Evolutionary conservation across 768 basidiomycete species (phyloP).

Genomic region (Tubosaeta brunneosetosa): DNA sequence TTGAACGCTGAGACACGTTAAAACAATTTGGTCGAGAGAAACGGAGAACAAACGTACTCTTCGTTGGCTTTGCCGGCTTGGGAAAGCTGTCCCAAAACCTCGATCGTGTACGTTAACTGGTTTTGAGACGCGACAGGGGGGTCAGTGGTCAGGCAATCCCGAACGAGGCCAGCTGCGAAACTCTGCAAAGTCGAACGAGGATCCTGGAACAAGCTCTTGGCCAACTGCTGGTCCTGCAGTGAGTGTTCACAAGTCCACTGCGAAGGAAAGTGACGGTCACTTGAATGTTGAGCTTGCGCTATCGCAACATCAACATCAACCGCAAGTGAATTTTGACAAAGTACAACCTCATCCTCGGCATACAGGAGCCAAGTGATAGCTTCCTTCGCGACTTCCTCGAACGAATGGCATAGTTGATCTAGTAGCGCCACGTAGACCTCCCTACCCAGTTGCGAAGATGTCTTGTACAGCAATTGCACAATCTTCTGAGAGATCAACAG

Average conservation of each 20-base stretch:
- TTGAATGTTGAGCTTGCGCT: constrained; percentile 96
- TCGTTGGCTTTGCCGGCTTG: constrained; percentile 78
- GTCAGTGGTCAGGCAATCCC: constrained; percentile 80
- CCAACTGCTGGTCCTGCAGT: constrained; percentile 86
- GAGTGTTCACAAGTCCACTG: constrained; percentile 73
- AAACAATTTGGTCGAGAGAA: neutral
- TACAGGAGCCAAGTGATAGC: constrained; percentile 95
- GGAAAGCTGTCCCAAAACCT: constrained; percentile 70
- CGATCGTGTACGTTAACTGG: constrained; percentile 77
- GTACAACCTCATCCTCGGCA: constrained; percentile 87
- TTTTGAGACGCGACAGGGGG: constrained; percentile 74
- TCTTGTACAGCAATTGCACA: constrained; percentile 92
- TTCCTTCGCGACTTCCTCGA: constrained; percentile 92
- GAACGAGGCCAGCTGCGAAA: constrained; percentile 79
- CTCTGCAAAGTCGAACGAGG: constrained; percentile 71
- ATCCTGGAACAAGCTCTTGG: constrained; percentile 76
- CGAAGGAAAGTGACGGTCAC: constrained; percentile 88
- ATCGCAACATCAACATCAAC: constrained; percentile 8
- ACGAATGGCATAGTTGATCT: constrained; percentile 82
- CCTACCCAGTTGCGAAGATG: constrained; percentile 75
- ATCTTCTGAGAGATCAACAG: constrained; percentile 94
- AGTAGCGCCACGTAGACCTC: constrained; percentile 91
- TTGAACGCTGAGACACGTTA: constrained; percentile 46
- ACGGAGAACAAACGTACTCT: constrained; percentile 51
- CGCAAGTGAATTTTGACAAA: neutral